Evolutionary conservation across 257 asterid species (phyloP).

Genomic region (Datura wrightii): DNA sequence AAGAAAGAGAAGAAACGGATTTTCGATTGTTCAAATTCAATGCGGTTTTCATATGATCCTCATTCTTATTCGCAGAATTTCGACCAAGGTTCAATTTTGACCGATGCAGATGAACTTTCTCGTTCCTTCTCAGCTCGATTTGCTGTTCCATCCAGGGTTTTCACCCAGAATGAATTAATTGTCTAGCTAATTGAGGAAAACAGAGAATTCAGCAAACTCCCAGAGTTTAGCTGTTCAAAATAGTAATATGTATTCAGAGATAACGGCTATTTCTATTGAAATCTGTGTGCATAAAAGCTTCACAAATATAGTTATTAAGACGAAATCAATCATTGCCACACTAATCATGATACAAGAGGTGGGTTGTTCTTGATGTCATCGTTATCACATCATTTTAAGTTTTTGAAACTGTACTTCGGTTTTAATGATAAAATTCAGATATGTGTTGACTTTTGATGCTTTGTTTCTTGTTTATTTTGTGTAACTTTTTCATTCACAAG

Average conservation of each 20-base stretch:
- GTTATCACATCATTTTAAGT: not conserved
- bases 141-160: slow-evolving; percentile 67
- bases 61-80: slow-evolving; percentile 73
- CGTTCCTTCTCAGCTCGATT: slow-evolving; percentile 84
- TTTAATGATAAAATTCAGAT: not conserved
- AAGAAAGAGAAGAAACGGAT: slow-evolving; percentile 66
- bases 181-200: slow-evolving; percentile 30
- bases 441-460: not conserved
- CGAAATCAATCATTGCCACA: too few relatives aligned
- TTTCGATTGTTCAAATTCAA: slow-evolving; percentile 47
- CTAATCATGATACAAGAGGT: too few relatives aligned
- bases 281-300: too few relatives aligned
- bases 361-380: not conserved
- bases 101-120: slow-evolving; percentile 59
- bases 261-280: too few relatives aligned
- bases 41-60: slow-evolving; percentile 72
- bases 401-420: too few relatives aligned
- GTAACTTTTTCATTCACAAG: slow-evolving; percentile 20
- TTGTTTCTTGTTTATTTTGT: not conserved
- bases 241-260: too few relatives aligned
- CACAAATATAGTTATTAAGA: too few relatives aligned
- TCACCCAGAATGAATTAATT: slow-evolving; percentile 51
- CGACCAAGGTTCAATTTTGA: slow-evolving; percentile 58
- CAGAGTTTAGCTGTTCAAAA: too few relatives aligned
- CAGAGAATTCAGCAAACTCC: too few relatives aligned